Evolutionary conservation across 164 flowering plant genomes (phyloP).

Genomic region (Berberis thunbergii): DNA sequence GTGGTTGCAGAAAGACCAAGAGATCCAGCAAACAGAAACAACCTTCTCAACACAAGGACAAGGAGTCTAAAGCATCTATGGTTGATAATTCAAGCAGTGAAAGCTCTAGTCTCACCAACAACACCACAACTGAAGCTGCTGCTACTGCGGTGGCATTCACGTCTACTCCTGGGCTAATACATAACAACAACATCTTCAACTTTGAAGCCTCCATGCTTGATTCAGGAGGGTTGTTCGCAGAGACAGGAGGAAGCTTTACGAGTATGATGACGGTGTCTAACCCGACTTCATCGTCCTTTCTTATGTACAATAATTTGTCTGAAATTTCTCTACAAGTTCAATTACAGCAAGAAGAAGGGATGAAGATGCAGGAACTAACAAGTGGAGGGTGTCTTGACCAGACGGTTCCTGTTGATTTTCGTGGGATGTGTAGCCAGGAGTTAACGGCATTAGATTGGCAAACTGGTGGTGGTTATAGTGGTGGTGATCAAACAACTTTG

Average conservation of each 20-base stretch:
- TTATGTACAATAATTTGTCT: constrained; percentile 4
- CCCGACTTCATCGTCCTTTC: neutral
- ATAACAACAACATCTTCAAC: constrained; percentile 7
- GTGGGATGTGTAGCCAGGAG: constrained; percentile 22
- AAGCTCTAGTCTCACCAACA: constrained; percentile 25
- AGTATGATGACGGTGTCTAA: constrained; percentile 38
- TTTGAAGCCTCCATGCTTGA: constrained; percentile 13
- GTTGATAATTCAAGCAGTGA: constrained; percentile 41
- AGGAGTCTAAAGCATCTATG: constrained; percentile 1
- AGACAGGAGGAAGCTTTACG: constrained; percentile 47
- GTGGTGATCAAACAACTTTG: constrained; percentile 8
- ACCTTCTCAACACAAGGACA: constrained; percentile 1
- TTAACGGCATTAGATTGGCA: constrained; percentile 52
- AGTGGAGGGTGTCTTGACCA: constrained; percentile 26
- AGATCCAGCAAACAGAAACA: constrained; percentile 13
- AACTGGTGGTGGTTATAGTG: constrained; percentile 14
- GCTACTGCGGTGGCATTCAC: constrained; percentile 5
- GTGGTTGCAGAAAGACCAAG: constrained; percentile 63
- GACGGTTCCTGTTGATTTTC: neutral
- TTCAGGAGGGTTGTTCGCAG: constrained; percentile 24
- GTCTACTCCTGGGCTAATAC: too few relatives aligned
- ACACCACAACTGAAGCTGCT: constrained; percentile 11
- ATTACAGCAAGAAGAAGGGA: constrained; percentile 4
- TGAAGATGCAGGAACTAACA: constrained; percentile 24
- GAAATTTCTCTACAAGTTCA: constrained; percentile 12